Conservation (phyloP, 2,329 filamentous ascomycete species). For the Aspergillus versicolor region DNA sequence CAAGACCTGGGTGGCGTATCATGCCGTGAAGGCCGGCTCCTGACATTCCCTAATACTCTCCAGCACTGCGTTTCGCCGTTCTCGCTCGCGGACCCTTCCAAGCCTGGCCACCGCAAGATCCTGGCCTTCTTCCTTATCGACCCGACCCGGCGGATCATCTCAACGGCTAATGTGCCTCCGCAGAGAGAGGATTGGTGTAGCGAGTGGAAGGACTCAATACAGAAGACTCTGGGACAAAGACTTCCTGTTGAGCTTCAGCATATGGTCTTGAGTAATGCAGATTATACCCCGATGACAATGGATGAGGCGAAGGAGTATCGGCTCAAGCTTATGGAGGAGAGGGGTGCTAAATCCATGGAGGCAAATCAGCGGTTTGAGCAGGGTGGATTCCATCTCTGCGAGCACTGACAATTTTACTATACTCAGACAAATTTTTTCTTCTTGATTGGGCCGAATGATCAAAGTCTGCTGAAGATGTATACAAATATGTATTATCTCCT, state of each 20-base stretch:
- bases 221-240: slow-evolving; percentile 12
- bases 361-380: not conserved
- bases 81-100: not conserved
- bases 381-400: not conserved
- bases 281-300: slow-evolving; percentile 23
- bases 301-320: not conserved
- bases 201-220: not conserved
- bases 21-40: not conserved
- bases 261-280: slow-evolving; percentile 25
- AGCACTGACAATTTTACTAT: not conserved
- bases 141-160: slow-evolving; percentile 4
- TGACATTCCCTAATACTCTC: slow-evolving; percentile 6
- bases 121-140: slow-evolving; percentile 10
- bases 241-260: slow-evolving; percentile 26
- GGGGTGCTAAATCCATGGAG: not conserved
- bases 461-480: no score
- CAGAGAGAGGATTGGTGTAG: slow-evolving; percentile 13
- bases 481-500: no score
- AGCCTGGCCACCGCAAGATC: slow-evolving; percentile 3
- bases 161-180: slow-evolving; percentile 10
- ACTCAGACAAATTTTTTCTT: no score
- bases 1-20: slow-evolving; percentile 11
- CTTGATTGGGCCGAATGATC: no score
- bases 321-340: not conserved
- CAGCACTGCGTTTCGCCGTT: slow-evolving; percentile 6